Percentiles rank a stretch among this genome's conserved stretches.
These are phyloP conservation scores for Podosphaera leucotricha DNA, from an alignment of 2,329 filamentous ascomycete species.

Conservation along the genomic window DNA sequence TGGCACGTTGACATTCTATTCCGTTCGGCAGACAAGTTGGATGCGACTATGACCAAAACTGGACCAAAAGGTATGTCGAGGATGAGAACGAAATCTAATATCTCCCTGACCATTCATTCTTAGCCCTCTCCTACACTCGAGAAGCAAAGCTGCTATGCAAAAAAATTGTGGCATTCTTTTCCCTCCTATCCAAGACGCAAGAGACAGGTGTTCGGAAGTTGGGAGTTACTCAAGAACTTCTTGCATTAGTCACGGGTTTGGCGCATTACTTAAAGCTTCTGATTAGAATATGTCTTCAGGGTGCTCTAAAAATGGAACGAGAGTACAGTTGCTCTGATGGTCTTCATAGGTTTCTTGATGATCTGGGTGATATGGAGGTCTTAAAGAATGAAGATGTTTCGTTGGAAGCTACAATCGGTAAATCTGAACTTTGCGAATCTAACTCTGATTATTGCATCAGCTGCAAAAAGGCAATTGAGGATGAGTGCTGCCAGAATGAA, in stretches of 20 bases:
- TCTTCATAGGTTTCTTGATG: conserved; percentile 60
- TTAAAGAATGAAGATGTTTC: conserved; percentile 48
- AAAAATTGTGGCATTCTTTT: conserved; percentile 97
- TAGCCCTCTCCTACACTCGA: conserved; percentile 70
- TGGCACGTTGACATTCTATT: conserved; percentile 89
- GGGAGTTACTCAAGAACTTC: conserved; percentile 88
- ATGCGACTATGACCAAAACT: conserved; percentile 41
- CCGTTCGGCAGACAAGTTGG: conserved; percentile 63
- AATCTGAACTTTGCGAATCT: conserved; percentile 43
- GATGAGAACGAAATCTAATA: neutral
- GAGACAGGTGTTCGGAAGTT: conserved; percentile 75
- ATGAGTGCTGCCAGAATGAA: conserved; percentile 60
- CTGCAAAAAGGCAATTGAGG: conserved; percentile 76
- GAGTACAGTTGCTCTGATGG: conserved; percentile 54
- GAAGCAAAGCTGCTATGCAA: conserved; percentile 99
- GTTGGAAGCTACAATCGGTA: conserved; percentile 39
- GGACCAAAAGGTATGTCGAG: conserved; percentile 44
- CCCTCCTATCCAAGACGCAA: conserved; percentile 79
- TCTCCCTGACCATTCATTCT: neutral
- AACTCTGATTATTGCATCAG: conserved; percentile 64
- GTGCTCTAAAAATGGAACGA: conserved; percentile 71
- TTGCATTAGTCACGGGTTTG: conserved; percentile 88
- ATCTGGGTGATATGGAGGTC: conserved; percentile 62
- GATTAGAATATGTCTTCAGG: conserved; percentile 89
- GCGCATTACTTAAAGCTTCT: conserved; percentile 95